Base-by-base conservation (phyloP, 2,329 filamentous ascomycete genomes). In the Myriosclerotinia scirpicola region DNA sequence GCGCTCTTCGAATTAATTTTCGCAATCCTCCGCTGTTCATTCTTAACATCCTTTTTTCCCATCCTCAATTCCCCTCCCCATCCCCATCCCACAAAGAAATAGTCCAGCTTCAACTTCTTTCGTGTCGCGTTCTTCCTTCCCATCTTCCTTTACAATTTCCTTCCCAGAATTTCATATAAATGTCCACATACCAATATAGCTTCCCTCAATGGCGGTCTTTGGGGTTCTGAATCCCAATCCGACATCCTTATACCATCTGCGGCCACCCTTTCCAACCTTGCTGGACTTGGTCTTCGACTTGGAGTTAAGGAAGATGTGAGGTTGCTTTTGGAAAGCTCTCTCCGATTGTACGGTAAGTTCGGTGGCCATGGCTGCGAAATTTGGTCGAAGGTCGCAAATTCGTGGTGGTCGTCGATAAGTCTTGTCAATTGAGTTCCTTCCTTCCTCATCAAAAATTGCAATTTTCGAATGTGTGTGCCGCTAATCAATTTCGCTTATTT, bases 291-390 rank as follows among this genome's bases (percentile, higher is more conserved):
- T 84, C 87, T 93, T 92, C 82, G 86, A 85, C 90, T 99, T 99
- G 81, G 90, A 87, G 90, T 98, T 97, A 80, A 91, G 89, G 92
- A 98, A 99, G 88, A 99, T 97, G 85, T 99, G 95, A 83, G 95
- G 95, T 89, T 99, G 94, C 90, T 99, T 99, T 85, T 98, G 95
- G 92, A 91, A 99, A 88, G 95, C 95, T 87, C 95, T 94, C 90
- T 99, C 95, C 82, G 92, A 96, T 90, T 99, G 95, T 84, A 99
- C 95, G 83, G 93, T 96, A 86, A 97, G 88, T 87, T 97, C 93
- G 88, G 93, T 97, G 82, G 93, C 93, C 93, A 96, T 97, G 83
- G 40, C 76, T 75, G 75, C 74, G 75, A 70, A 70, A 36, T 65
- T 71, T 68, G 70, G 58, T 76, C 71, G 73, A 72, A 22, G 69